Evolutionary conservation across 2,329 filamentous ascomycete species (phyloP).

Genomic region (Chrysoporthe puriensis): DNA sequence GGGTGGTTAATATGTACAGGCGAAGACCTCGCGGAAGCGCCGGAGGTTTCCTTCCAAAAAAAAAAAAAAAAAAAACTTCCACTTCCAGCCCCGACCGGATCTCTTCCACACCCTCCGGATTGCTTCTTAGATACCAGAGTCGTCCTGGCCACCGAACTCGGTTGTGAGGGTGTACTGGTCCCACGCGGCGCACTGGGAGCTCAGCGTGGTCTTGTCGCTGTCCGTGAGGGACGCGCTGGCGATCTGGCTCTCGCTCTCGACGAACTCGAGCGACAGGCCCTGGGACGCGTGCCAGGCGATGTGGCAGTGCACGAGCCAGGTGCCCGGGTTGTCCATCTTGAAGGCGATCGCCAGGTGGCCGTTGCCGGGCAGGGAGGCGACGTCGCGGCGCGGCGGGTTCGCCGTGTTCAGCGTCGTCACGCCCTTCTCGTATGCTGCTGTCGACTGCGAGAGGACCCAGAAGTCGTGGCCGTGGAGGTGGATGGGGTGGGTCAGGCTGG

Average conservation of each 20-base stretch:
- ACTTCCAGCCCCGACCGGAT: neutral
- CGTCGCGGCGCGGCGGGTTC: constrained; percentile 46
- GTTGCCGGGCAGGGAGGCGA: constrained; percentile 38
- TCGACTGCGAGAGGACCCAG: constrained; percentile 44
- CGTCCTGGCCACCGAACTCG: constrained; percentile 24
- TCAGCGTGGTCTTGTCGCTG: constrained; percentile 26
- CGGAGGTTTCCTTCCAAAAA: neutral
- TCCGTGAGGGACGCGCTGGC: constrained; percentile 14
- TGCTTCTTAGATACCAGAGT: constrained; percentile 32
- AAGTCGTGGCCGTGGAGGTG: constrained; percentile 58
- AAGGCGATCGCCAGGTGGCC: constrained; percentile 40
- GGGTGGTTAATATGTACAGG: neutral
- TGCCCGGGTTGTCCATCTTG: constrained; percentile 41
- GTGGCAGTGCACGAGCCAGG: constrained; percentile 38
- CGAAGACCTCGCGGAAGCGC: neutral
- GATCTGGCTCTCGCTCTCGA: constrained; percentile 37
- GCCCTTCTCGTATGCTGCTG: constrained; percentile 30
- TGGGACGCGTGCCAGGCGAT: constrained; percentile 39
- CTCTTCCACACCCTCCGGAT: neutral
- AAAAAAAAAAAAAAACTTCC: neutral
- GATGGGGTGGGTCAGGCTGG: constrained; percentile 45
- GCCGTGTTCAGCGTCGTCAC: constrained; percentile 29
- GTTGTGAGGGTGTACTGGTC: constrained; percentile 29
- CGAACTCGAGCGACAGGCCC: constrained; percentile 42
- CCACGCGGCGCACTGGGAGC: constrained; percentile 29